phyloP scores from a whole-genome alignment of 1,139 yeast genomes.

The Waltiozyma sp. region DNA sequence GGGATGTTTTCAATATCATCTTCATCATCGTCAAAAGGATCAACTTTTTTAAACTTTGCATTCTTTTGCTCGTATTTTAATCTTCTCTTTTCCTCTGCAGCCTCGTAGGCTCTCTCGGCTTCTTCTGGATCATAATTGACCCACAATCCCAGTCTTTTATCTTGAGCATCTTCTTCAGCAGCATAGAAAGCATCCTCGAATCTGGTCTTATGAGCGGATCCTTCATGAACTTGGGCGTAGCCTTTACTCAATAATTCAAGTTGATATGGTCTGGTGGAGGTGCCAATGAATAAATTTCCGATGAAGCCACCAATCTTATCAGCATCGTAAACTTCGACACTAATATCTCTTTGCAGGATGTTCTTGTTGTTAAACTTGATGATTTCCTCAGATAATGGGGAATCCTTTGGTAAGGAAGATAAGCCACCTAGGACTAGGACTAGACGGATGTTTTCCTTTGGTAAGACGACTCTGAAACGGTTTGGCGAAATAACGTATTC shows the following conservation, averaged over 20 bases:
- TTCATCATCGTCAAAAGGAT: slow-evolving; percentile 18
- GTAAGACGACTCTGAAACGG: slow-evolving; percentile 55
- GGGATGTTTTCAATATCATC: slow-evolving; percentile 20
- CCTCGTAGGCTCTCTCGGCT: slow-evolving; percentile 21
- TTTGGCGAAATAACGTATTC: slow-evolving; percentile 62
- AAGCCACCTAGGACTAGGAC: slow-evolving; percentile 73
- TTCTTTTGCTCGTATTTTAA: slow-evolving; percentile 15
- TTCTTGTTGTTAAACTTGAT: slow-evolving; percentile 42
- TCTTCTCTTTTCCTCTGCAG: slow-evolving; percentile 19
- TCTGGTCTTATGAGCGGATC: slow-evolving; percentile 50
- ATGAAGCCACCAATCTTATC: slow-evolving; percentile 79
- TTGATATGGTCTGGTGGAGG: slow-evolving; percentile 50
- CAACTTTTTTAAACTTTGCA: slow-evolving; percentile 13
- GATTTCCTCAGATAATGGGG: slow-evolving; percentile 39
- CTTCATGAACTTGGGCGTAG: slow-evolving; percentile 51
- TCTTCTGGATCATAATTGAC: slow-evolving; percentile 36
- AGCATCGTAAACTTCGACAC: slow-evolving; percentile 53
- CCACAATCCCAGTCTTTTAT: slow-evolving; percentile 56
- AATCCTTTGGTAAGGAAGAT: slow-evolving; percentile 32
- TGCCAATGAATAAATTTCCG: slow-evolving; percentile 53
- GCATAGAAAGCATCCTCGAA: slow-evolving; percentile 39
- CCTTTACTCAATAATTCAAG: slow-evolving; percentile 54
- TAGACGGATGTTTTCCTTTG: slow-evolving; percentile 61
- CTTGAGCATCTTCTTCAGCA: slow-evolving; percentile 56
- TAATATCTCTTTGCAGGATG: slow-evolving; percentile 63